Base-by-base conservation (phyloP, 2,329 filamentous ascomycete species). In the Aureobasidium sp. region DNA sequence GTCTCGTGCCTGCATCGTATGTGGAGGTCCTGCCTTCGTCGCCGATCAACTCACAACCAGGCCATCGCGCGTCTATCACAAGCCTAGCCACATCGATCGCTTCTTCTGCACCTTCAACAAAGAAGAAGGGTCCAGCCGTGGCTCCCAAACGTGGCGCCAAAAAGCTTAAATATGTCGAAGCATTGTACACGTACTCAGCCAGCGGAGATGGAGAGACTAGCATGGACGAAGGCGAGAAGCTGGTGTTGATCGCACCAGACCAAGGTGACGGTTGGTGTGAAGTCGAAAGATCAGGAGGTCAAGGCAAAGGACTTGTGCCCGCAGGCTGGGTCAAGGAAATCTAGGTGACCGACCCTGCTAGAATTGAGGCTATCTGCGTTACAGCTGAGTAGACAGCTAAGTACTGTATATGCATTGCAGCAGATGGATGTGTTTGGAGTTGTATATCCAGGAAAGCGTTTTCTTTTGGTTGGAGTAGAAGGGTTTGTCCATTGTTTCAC, bases 201-300 rank as follows among this genome's bases (percentile, higher is more conserved):
- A 84, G 89, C 62, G 90, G 83, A 60, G 88, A 94, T 5, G 80
- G 82, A 6, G 93, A 98, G 71, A 90, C 91, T 69, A 89, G 79
- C 63, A 98, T 98, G 88, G 68, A 68, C 1, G 91, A 95, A 69
- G 93, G 93, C 1, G 93, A 98, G 70, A 80, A 84, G 48, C 94
- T 98, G 63, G 90, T 98, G 34, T 75, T 98, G 27, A 83, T 96
- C 57, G 90, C 84, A 63, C 84, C 88, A 54, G 91, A 97, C 65
- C 79, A 84, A 0, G 93, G 93, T 1, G 93, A 97, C 72, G 93
- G 93, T 0, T 98, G 93, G 93, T 88, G 85, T 24, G 93, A 97
- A 72, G 93, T 98, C 16, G 93, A 97, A 73, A 90, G 88, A 69
- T 50, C 55, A 30, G 62, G 59, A n/a, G 90, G 88, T 16, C 90